Percentiles rank a stretch among this genome's conserved stretches.
phyloP scores from a whole-genome alignment of 2,329 filamentous ascomycete species.

The Neofusicoccum ribis region DNA sequence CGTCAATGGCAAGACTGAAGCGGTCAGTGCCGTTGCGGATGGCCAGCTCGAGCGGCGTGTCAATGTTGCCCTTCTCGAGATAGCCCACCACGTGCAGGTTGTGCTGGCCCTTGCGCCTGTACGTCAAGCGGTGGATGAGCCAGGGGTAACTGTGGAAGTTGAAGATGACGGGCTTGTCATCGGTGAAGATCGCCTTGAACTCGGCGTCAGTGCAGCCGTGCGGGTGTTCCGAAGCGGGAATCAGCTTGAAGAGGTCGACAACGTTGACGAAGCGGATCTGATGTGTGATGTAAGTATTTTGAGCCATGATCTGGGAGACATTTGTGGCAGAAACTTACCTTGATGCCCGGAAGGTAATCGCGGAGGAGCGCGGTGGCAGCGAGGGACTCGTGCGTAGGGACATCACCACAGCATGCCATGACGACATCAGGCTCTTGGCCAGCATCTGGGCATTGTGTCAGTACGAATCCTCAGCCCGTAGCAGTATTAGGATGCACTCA shows the following conservation, averaged over 20 bases:
- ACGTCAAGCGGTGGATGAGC: conserved; percentile 75
- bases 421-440: conserved; percentile 70
- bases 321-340: conserved; percentile 33
- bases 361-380: conserved; percentile 74
- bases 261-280: conserved; percentile 74
- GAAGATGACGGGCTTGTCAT: conserved; percentile 72
- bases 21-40: conserved; percentile 77
- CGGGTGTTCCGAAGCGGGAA: conserved; percentile 67
- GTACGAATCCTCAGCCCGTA: conserved; percentile 29
- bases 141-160: conserved; percentile 85
- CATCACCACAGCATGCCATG: conserved; percentile 75
- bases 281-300: no score
- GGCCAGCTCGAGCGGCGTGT: conserved; percentile 75
- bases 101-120: conserved; percentile 68
- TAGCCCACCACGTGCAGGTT: conserved; percentile 77
- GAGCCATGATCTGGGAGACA: no score
- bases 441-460: conserved; percentile 48
- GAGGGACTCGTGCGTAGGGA: conserved; percentile 71
- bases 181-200: conserved; percentile 70
- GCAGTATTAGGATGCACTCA: background rate
- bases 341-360: conserved; percentile 69
- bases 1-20: conserved; percentile 74
- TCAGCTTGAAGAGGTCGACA: conserved; percentile 78
- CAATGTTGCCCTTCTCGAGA: conserved; percentile 81
- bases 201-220: conserved; percentile 69